These are phyloP conservation scores for Chaetomium sp. DNA, from an alignment of 2,329 filamentous ascomycete species.

Conservation along the genomic window DNA sequence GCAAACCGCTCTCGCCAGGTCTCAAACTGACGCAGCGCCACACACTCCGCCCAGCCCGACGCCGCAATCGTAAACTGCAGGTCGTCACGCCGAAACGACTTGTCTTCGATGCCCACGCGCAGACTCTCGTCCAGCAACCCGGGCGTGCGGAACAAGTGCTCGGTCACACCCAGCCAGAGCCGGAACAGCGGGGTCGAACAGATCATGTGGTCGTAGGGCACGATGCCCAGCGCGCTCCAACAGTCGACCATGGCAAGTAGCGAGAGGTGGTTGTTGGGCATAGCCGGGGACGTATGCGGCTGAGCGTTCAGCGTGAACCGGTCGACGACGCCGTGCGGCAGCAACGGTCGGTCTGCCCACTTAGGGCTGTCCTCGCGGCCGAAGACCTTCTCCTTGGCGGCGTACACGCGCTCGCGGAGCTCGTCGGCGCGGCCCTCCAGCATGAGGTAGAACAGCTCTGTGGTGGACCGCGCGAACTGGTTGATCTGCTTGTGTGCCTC, in stretches of 20 bases:
- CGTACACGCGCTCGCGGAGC: constrained; percentile 63
- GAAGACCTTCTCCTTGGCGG: constrained; percentile 63
- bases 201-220: constrained; percentile 99
- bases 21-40: constrained; percentile 85
- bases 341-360: constrained; percentile 58
- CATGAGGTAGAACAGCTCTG: constrained; percentile 95
- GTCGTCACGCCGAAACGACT: constrained; percentile 89
- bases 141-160: constrained; percentile 84
- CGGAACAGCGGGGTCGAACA: constrained; percentile 97
- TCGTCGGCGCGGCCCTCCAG: constrained; percentile 74
- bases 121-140: constrained; percentile 78
- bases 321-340: constrained; percentile 80
- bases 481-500: constrained; percentile 86
- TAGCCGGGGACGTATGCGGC: constrained; percentile 29
- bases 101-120: constrained; percentile 78
- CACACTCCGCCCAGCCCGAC: constrained; percentile 90
- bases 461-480: constrained; percentile 88
- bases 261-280: constrained; percentile 89
- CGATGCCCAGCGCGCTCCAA: constrained; percentile 89
- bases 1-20: constrained; percentile 89
- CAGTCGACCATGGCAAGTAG: constrained; percentile 97
- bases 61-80: constrained; percentile 97
- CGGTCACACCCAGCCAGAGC: constrained; percentile 93
- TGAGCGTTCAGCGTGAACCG: constrained; percentile 76
- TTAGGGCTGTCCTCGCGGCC: constrained; percentile 59